phyloP scores from a whole-genome alignment of 208 protist species.

The Trypanosoma conorhini region DNA sequence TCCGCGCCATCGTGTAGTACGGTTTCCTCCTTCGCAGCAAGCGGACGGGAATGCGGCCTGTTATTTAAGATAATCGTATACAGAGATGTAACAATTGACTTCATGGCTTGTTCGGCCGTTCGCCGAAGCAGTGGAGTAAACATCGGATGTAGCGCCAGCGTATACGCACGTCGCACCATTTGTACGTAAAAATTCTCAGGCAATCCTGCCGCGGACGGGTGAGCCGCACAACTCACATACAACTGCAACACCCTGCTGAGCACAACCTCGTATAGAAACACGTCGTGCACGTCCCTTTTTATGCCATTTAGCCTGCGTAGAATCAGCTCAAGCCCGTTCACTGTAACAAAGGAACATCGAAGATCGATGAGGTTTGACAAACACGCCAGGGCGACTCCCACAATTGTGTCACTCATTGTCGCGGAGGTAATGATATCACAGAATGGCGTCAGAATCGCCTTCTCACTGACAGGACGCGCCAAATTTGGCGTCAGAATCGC shows the following conservation, averaged over 20 bases:
- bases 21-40: background rate
- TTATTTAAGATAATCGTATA: slow-evolving; percentile 39
- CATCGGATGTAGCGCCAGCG: slow-evolving; percentile 35
- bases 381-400: slow-evolving; percentile 64
- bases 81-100: slow-evolving; percentile 50
- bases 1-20: background rate
- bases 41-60: background rate
- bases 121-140: slow-evolving; percentile 46
- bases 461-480: slow-evolving; percentile 38
- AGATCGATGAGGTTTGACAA: slow-evolving; percentile 72
- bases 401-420: slow-evolving; percentile 63
- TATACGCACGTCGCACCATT: slow-evolving; percentile 37
- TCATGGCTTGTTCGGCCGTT: slow-evolving; percentile 56
- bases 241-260: slow-evolving; percentile 45
- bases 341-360: slow-evolving; percentile 61
- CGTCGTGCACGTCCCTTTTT: slow-evolving; percentile 44
- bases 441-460: slow-evolving; percentile 63
- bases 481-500: slow-evolving; percentile 14
- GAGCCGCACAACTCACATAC: slow-evolving; percentile 47
- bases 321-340: slow-evolving; percentile 45
- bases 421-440: slow-evolving; percentile 53
- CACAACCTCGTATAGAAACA: slow-evolving; percentile 65
- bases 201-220: slow-evolving; percentile 38
- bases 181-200: slow-evolving; percentile 40
- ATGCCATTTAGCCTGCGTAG: slow-evolving; percentile 41